These are phyloP conservation scores for Saccharomyces pastorianus DNA, from an alignment of 1,139 yeast species.

Conservation along the genomic window DNA sequence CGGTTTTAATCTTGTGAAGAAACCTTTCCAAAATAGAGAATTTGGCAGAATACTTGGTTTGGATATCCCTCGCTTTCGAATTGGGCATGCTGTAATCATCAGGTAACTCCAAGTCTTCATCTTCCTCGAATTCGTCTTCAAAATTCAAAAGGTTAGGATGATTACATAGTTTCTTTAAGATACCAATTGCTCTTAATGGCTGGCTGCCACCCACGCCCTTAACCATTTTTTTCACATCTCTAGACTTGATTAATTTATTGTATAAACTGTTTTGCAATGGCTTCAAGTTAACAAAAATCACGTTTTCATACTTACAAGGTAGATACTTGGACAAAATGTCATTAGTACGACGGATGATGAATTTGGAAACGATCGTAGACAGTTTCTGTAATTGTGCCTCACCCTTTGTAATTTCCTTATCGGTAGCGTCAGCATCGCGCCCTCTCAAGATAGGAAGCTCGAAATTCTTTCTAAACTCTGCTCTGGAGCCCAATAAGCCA, in stretches of 20 bases:
- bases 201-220: conserved; percentile 53
- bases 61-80: conserved; percentile 39
- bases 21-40: conserved; percentile 58
- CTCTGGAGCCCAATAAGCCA: conserved; percentile 77
- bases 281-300: conserved; percentile 76
- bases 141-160: conserved; percentile 81
- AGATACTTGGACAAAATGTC: conserved; percentile 87
- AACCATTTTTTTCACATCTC: conserved; percentile 64
- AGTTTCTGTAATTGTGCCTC: conserved; percentile 63
- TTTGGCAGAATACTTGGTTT: conserved; percentile 50
- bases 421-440: conserved; percentile 85
- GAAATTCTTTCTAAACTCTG: conserved; percentile 75
- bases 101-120: conserved; percentile 52
- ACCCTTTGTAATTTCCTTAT: conserved; percentile 65
- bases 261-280: conserved; percentile 71
- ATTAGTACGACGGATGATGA: conserved; percentile 90
- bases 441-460: conserved; percentile 77
- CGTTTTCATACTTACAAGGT: conserved; percentile 95
- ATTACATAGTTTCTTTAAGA: conserved; percentile 81
- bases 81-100: conserved; percentile 49
- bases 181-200: conserved; percentile 84
- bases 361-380: conserved; percentile 71
- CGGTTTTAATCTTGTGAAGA: conserved; percentile 61
- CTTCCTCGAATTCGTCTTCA: conserved; percentile 69
- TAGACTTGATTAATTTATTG: conserved; percentile 68